phyloP scores from a whole-genome alignment of 2,329 filamentous ascomycete genomes.

The Davidsoniella virescens region DNA sequence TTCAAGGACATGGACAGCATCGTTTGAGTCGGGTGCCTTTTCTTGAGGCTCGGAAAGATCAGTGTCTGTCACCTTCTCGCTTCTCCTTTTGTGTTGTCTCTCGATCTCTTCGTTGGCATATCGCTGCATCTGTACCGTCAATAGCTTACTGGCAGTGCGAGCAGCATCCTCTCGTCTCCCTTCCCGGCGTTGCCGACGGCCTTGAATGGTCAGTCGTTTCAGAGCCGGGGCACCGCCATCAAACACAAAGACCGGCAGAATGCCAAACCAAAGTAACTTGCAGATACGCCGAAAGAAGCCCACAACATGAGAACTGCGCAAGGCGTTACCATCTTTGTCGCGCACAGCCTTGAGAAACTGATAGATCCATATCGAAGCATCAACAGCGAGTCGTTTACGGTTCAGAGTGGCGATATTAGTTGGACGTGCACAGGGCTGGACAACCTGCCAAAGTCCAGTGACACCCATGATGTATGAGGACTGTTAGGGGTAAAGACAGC shows the following conservation, averaged over 20 bases:
- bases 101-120: slow-evolving; percentile 70
- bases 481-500: neutral
- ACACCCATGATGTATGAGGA: slow-evolving; percentile 61
- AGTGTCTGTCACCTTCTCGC: slow-evolving; percentile 20
- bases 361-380: slow-evolving; percentile 99
- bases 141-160: slow-evolving; percentile 73
- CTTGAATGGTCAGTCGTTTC: slow-evolving; percentile 79
- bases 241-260: slow-evolving; percentile 94
- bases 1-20: slow-evolving; percentile 85
- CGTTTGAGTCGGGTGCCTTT: slow-evolving; percentile 47
- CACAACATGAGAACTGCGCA: slow-evolving; percentile 89
- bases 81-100: slow-evolving; percentile 33
- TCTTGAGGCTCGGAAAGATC: slow-evolving; percentile 21
- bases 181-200: slow-evolving; percentile 63
- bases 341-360: slow-evolving; percentile 97
- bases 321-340: slow-evolving; percentile 92
- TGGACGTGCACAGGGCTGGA: slow-evolving; percentile 86
- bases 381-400: slow-evolving; percentile 86
- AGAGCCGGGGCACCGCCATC: slow-evolving; percentile 84
- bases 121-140: slow-evolving; percentile 89
- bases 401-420: slow-evolving; percentile 95
- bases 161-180: slow-evolving; percentile 85
- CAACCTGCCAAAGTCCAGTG: slow-evolving; percentile 89
- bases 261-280: slow-evolving; percentile 92
- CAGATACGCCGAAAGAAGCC: slow-evolving; percentile 98